Conservation (phyloP, 1,284 basidiomycete species). For the Ganoderma sinense region DNA sequence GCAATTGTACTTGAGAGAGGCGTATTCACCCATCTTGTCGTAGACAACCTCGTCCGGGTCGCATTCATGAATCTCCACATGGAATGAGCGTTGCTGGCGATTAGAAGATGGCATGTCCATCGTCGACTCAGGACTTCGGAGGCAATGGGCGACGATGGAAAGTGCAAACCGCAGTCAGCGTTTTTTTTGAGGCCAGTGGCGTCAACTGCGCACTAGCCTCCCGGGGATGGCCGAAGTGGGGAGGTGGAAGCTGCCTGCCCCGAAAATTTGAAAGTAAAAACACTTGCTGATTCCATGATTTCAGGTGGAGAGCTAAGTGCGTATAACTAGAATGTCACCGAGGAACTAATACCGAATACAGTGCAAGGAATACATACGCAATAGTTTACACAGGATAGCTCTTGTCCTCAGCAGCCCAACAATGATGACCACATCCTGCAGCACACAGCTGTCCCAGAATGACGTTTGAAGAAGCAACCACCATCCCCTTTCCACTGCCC, state of each 20-base stretch:
- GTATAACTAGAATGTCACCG: too few relatives aligned
- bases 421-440: constrained; percentile 43
- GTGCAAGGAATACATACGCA: neutral
- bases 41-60: constrained; percentile 3
- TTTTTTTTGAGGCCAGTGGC: neutral
- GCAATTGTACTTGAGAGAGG: constrained; percentile 9
- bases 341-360: neutral
- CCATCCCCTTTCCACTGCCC: constrained; percentile 16
- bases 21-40: constrained; percentile 6
- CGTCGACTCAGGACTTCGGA: neutral
- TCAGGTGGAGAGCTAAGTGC: too few relatives aligned
- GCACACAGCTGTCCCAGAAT: constrained; percentile 38
- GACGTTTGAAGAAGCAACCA: constrained; percentile 20
- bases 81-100: neutral
- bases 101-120: neutral
- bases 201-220: neutral
- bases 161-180: too few relatives aligned
- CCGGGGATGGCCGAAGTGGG: neutral
- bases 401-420: constrained; percentile 31
- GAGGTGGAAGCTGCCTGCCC: too few relatives aligned
- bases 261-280: too few relatives aligned
- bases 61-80: neutral
- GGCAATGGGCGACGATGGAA: too few relatives aligned
- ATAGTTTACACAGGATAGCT: neutral
- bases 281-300: too few relatives aligned